Evolutionary conservation across 2,329 filamentous ascomycete genomes (phyloP).

Genomic region (Pseudogymnoascus sp.): DNA sequence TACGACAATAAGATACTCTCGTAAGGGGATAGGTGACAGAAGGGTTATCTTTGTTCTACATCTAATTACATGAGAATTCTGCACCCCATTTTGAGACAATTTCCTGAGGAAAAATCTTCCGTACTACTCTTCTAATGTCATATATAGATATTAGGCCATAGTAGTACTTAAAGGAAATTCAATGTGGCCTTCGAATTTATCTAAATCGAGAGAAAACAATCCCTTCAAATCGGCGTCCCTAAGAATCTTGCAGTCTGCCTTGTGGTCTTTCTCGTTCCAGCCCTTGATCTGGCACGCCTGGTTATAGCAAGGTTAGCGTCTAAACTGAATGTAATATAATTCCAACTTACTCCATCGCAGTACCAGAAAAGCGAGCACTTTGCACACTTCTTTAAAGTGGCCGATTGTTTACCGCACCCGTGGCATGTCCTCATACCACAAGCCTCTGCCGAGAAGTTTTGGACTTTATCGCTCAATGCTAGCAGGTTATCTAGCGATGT

Average conservation of each 20-base stretch:
- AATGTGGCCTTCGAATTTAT: slow-evolving; percentile 20
- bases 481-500: slow-evolving; percentile 15
- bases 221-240: slow-evolving; percentile 23
- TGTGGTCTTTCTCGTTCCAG: slow-evolving; percentile 26
- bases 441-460: slow-evolving; percentile 18
- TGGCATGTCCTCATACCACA: slow-evolving; percentile 19
- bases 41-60: too few species aligned
- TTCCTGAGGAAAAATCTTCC: neutral
- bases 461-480: slow-evolving; percentile 15
- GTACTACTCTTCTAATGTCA: neutral
- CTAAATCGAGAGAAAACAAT: slow-evolving; percentile 22
- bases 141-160: neutral
- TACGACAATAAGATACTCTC: too few species aligned
- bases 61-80: too few species aligned
- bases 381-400: slow-evolving; percentile 15
- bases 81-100: neutral
- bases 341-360: slow-evolving; percentile 19
- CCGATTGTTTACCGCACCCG: slow-evolving; percentile 16
- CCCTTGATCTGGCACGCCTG: slow-evolving; percentile 21
- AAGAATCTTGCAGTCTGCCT: slow-evolving; percentile 23
- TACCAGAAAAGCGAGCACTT: slow-evolving; percentile 24
- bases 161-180: slow-evolving; percentile 17
- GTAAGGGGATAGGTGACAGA: too few species aligned
- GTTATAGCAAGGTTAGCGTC: slow-evolving; percentile 13
- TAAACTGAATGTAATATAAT: neutral